phyloP scores from a whole-genome alignment of 1,139 yeast species.

The Wickerhamomyces sp. region DNA sequence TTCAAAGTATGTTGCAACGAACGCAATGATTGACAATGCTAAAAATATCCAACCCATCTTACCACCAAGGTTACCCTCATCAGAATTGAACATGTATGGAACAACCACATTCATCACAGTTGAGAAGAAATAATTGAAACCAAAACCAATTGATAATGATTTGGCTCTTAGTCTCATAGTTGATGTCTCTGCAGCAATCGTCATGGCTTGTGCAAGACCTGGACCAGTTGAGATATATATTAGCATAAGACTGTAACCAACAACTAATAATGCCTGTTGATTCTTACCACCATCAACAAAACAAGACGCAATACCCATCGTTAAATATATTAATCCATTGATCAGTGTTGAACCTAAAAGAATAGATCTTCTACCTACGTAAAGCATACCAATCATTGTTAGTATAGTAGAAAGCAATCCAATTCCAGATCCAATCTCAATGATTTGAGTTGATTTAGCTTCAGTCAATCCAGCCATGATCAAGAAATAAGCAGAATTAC shows the following conservation, averaged over 20 bases:
- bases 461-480: conserved; percentile 42
- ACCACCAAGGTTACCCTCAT: conserved; percentile 53
- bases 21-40: conserved; percentile 35
- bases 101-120: conserved; percentile 33
- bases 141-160: conserved; percentile 50
- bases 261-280: too few relatives aligned
- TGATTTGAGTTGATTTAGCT: conserved; percentile 33
- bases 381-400: conserved; percentile 45
- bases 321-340: too few relatives aligned
- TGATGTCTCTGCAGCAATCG: conserved; percentile 57
- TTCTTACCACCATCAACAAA: too few relatives aligned
- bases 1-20: conserved; percentile 44
- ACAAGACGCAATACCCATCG: too few relatives aligned
- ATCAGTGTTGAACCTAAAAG: too few relatives aligned
- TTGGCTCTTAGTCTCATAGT: conserved; percentile 50
- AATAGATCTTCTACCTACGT: too few relatives aligned
- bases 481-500: conserved; percentile 52
- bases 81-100: conserved; percentile 58
- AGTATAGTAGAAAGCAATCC: conserved; percentile 49
- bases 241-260: too few relatives aligned
- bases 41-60: conserved; percentile 58
- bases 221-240: too few relatives aligned
- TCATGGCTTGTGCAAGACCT: conserved; percentile 46
- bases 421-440: conserved; percentile 43
- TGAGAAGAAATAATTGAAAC: conserved; percentile 12